phyloP scores from a whole-genome alignment of 345 rosid species.

The Geranium rotundifolium region DNA sequence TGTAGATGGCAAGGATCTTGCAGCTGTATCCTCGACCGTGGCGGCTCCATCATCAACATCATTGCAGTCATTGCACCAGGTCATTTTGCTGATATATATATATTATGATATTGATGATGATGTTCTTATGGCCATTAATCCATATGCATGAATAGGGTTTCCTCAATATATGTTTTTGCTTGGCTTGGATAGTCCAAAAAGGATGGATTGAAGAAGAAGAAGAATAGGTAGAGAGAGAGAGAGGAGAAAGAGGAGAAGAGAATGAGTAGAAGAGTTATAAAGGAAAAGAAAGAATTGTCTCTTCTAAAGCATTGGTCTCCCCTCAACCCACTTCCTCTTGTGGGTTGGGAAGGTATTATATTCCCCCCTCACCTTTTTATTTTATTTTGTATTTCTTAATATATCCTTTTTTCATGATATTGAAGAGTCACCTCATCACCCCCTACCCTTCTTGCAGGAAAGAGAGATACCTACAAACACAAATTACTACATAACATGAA shows the following conservation, averaged over 20 bases:
- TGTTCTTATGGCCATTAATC: too few relatives aligned
- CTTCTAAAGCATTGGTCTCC: too few relatives aligned
- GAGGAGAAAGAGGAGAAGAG: conserved; percentile 5
- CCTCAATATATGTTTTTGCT: not conserved
- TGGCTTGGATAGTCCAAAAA: conserved; percentile 22
- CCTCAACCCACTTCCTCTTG: too few relatives aligned
- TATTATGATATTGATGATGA: too few relatives aligned
- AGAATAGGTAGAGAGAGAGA: conserved; percentile 7
- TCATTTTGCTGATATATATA: conserved; percentile 36
- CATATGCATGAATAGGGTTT: not conserved
- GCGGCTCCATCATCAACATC: conserved; percentile 27
- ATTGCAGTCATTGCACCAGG: conserved; percentile 85
- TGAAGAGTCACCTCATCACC: too few relatives aligned
- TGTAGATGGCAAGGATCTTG: conserved; percentile 21
- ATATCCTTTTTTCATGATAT: too few relatives aligned
- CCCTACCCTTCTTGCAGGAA: too few relatives aligned
- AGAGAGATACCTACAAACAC: too few relatives aligned
- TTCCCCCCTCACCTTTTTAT: too few relatives aligned
- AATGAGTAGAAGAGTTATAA: conserved; percentile 5
- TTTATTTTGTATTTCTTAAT: too few relatives aligned
- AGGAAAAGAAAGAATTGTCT: not conserved
- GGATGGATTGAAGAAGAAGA: conserved; percentile 15
- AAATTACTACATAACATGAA: too few relatives aligned
- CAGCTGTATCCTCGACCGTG: conserved; percentile 34
- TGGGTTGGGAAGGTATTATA: too few relatives aligned